Conservation (phyloP, 2,329 filamentous ascomycete genomes). For the Apiospora phragmitis region DNA sequence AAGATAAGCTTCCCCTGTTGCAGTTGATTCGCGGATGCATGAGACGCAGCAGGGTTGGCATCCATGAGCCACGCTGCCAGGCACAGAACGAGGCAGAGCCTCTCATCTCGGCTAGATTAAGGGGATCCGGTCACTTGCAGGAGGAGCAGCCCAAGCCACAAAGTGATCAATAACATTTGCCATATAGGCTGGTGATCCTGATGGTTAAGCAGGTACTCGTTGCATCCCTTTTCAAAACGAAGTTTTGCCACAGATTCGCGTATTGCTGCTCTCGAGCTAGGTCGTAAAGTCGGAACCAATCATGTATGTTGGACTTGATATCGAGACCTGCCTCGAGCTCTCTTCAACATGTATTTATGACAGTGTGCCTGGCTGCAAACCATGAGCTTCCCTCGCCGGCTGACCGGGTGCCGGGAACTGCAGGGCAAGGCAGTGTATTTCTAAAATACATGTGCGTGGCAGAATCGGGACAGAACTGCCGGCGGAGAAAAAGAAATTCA, state of each 20-base stretch:
- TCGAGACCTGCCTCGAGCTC: neutral
- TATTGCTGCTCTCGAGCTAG: neutral
- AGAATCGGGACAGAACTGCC: neutral
- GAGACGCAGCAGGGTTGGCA: neutral
- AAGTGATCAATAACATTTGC: neutral
- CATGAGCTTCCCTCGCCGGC: neutral
- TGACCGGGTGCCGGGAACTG: too few relatives aligned
- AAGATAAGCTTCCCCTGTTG: neutral
- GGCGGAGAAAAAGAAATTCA: neutral
- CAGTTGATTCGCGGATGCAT: neutral
- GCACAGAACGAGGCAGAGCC: neutral
- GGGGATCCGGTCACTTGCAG: neutral
- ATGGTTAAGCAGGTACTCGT: too few relatives aligned
- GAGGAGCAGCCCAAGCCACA: neutral
- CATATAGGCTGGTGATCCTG: neutral
- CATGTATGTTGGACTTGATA: neutral
- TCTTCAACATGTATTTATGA: neutral
- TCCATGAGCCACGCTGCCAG: neutral
- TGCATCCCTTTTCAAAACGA: neutral
- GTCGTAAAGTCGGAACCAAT: neutral
- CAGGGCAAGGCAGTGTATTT: neutral
- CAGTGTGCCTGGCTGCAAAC: neutral
- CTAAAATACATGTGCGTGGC: neutral
- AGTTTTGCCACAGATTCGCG: neutral
- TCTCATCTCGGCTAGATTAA: neutral